These are phyloP conservation scores for Tetraselmis striata DNA, from an alignment of 139 green algal genomes.

Conservation along the genomic window DNA sequence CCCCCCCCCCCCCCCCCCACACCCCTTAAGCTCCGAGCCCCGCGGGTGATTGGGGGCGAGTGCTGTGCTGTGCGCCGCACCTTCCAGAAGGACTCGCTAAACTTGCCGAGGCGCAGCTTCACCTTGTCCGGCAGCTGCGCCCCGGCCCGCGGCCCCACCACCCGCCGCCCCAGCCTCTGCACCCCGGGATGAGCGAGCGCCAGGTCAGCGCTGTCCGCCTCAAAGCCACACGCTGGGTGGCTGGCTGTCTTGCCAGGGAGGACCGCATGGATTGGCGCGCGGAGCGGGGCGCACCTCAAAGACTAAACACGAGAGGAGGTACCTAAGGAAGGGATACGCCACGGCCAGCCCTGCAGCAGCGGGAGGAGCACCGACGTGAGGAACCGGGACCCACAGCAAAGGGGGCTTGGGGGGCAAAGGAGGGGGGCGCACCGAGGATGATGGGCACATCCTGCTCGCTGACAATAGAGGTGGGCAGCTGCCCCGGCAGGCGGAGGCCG, in stretches of 20 bases:
- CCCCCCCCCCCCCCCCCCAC: background rate
- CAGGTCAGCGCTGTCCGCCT: too few relatives aligned
- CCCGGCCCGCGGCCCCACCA: background rate
- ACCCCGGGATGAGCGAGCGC: too few relatives aligned
- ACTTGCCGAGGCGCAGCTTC: constrained; percentile 18
- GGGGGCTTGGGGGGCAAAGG: background rate
- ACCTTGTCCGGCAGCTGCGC: background rate
- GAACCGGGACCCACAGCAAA: too few relatives aligned
- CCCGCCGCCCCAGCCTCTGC: background rate
- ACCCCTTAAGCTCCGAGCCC: background rate
- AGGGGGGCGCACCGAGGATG: background rate
- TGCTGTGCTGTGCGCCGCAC: constrained; percentile 4
- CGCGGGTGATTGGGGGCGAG: background rate
- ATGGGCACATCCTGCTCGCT: background rate
- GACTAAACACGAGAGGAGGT: background rate
- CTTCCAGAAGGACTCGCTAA: constrained; percentile 49
- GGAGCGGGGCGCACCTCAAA: background rate
- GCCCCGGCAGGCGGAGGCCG: too few relatives aligned
- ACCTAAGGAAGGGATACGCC: background rate
- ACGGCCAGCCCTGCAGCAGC: background rate
- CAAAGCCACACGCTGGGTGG: background rate
- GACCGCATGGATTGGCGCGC: background rate
- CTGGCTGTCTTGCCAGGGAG: background rate
- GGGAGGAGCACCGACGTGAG: too few relatives aligned
- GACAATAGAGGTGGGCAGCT: background rate